phyloP scores from a whole-genome alignment of 192 early-diverging fungal species.

The Coemansia sp. region DNA sequence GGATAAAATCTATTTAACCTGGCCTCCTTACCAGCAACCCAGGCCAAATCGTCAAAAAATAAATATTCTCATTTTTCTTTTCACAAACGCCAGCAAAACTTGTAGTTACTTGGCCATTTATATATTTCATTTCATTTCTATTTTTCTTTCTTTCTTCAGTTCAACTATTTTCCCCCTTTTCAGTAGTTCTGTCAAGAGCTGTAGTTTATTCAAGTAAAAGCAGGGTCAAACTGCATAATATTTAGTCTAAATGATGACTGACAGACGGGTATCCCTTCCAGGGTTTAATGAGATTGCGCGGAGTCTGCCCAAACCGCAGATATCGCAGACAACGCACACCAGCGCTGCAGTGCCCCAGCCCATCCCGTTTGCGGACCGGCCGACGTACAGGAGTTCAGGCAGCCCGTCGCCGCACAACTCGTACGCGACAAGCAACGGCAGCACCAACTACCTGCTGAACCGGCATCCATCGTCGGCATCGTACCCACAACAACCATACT shows the following conservation, averaged over 20 bases:
- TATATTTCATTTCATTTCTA: neutral
- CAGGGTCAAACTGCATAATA: neutral
- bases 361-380: slow-evolving; percentile 28
- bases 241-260: slow-evolving; percentile 8
- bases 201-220: too few relatives aligned
- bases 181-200: neutral
- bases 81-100: neutral
- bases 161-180: neutral
- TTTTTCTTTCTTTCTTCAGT: neutral
- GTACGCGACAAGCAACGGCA: slow-evolving; percentile 1
- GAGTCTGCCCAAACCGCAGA: slow-evolving; percentile 28
- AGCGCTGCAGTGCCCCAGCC: slow-evolving; percentile 20
- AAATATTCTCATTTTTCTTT: neutral
- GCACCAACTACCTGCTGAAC: slow-evolving; percentile 10
- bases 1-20: slow-evolving; percentile 13
- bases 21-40: neutral
- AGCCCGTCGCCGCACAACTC: slow-evolving; percentile 15
- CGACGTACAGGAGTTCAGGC: slow-evolving; percentile 3
- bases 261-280: slow-evolving; percentile 46
- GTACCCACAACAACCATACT: slow-evolving; percentile 7
- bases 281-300: slow-evolving; percentile 46
- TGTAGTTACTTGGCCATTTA: too few relatives aligned
- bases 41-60: neutral
- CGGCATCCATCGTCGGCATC: slow-evolving; percentile 6
- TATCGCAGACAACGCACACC: neutral